A percentile compares a stretch with the other conserved stretches of the same genome.
Conservation (phyloP, 2,329 filamentous ascomycete genomes). For the Alternaria gansuensis region DNA sequence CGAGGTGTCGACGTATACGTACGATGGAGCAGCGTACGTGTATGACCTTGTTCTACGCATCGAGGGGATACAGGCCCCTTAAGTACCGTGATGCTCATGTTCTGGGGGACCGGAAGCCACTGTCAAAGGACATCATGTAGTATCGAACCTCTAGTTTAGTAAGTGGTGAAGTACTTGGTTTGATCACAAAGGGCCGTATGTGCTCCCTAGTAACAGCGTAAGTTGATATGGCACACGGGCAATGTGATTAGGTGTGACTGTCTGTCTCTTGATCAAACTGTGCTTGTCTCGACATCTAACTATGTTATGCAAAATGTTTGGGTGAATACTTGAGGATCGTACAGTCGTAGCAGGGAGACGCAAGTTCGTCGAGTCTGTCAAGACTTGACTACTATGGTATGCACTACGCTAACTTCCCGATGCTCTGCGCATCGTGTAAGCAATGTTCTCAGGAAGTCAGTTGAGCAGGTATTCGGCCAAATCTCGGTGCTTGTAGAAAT, state of each 20-base stretch:
- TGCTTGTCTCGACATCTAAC: not conserved
- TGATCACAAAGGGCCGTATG: not conserved
- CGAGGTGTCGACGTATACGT: not conserved
- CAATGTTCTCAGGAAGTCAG: constrained; percentile 1
- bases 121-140: not conserved
- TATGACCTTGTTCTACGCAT: constrained; percentile 1
- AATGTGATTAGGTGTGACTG: not conserved
- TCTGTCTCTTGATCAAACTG: not conserved
- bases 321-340: not conserved
- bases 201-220: not conserved
- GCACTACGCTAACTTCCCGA: not conserved
- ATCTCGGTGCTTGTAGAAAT: constrained; percentile 1
- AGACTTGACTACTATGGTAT: not conserved
- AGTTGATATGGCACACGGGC: not conserved
- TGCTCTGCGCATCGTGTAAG: not conserved
- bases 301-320: not conserved
- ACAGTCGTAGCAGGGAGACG: not conserved
- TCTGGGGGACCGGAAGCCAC: not conserved
- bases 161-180: not conserved
- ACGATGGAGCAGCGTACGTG: not conserved
- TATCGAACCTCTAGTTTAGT: not conserved
- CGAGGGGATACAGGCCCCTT: not conserved
- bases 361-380: not conserved
- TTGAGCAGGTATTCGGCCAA: constrained; percentile 1
- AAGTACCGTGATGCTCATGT: constrained; percentile 1